phyloP scores from a whole-genome alignment of 345 rosid genomes.

The Eucalyptus leucophloia region DNA sequence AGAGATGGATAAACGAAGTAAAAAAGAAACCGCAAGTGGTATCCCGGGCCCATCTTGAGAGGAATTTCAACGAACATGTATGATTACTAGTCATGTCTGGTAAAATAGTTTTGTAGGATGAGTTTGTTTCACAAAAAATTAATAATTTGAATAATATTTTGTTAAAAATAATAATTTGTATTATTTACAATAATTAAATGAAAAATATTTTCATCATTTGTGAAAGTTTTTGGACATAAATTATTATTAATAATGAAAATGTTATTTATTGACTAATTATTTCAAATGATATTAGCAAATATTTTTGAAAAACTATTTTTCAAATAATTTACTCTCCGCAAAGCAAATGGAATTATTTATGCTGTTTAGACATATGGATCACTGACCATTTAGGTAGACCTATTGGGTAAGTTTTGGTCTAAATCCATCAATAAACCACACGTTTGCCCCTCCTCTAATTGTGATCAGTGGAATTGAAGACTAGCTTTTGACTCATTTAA shows the following conservation, averaged over 20 bases:
- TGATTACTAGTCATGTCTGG: not conserved
- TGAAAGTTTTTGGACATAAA: not conserved
- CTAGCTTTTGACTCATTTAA: not conserved
- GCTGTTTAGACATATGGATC: too few relatives aligned
- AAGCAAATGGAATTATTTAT: too few relatives aligned
- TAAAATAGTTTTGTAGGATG: too few relatives aligned
- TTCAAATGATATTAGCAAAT: not conserved
- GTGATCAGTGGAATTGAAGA: not conserved
- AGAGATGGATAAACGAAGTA: not conserved
- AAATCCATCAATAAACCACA: not conserved
- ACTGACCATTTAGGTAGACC: not conserved
- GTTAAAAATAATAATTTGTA: too few relatives aligned
- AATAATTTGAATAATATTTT: too few relatives aligned
- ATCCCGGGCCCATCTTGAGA: fast-evolving
- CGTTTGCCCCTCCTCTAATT: not conserved
- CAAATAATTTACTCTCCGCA: fast-evolving
- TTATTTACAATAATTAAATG: fast-evolving
- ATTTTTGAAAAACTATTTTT: too few relatives aligned
- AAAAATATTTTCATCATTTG: too few relatives aligned
- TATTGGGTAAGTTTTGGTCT: not conserved
- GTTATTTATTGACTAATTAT: too few relatives aligned
- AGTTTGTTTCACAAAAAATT: not conserved
- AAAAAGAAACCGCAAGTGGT: not conserved
- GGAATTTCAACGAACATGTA: not conserved
- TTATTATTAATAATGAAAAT: too few relatives aligned